Evolutionary conservation across 768 basidiomycete genomes (phyloP).

Genomic region (Cyclocybe cylindracea): DNA sequence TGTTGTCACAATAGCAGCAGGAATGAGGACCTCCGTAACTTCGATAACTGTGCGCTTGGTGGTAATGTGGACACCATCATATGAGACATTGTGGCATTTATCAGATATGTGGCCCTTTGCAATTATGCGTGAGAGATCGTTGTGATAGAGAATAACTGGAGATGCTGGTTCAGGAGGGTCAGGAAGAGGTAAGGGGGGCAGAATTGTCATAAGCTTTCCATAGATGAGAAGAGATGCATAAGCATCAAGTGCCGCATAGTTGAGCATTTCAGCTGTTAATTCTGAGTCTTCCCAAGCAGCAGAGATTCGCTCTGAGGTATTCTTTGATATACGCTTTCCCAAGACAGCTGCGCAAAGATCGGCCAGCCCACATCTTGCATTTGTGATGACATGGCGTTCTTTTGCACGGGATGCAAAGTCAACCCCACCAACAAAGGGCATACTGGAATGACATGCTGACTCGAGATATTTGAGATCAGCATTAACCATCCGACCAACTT

Average conservation of each 20-base stretch:
- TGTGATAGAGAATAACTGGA: slow-evolving; percentile 12
- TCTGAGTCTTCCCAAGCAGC: slow-evolving; percentile 12
- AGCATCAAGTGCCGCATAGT: slow-evolving; percentile 16
- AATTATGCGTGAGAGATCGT: slow-evolving; percentile 8
- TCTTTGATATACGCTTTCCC: slow-evolving; percentile 11
- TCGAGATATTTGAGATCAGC: no score
- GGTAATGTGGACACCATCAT: slow-evolving; percentile 5
- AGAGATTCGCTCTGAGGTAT: slow-evolving; percentile 13
- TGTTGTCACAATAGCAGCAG: no score
- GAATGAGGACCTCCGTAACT: slow-evolving; percentile 7
- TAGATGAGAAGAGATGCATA: slow-evolving; percentile 16
- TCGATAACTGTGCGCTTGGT: neutral
- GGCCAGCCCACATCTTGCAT: slow-evolving; percentile 20
- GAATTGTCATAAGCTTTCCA: slow-evolving; percentile 16
- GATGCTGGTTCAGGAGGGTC: neutral
- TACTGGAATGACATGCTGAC: slow-evolving; percentile 10
- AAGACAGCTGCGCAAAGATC: slow-evolving; percentile 30
- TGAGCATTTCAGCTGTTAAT: slow-evolving; percentile 9
- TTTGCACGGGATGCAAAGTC: slow-evolving; percentile 5
- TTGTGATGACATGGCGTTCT: neutral
- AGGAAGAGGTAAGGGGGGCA: slow-evolving; percentile 16
- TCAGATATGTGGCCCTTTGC: slow-evolving; percentile 1
- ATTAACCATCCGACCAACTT: no score
- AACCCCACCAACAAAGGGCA: slow-evolving; percentile 11
- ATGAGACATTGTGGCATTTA: neutral